Evolutionary conservation across 805 yeast genomes (phyloP), one percentile per base, ranked within the genome.

Genomic region (Metschnikowia amazonensis): DNA sequence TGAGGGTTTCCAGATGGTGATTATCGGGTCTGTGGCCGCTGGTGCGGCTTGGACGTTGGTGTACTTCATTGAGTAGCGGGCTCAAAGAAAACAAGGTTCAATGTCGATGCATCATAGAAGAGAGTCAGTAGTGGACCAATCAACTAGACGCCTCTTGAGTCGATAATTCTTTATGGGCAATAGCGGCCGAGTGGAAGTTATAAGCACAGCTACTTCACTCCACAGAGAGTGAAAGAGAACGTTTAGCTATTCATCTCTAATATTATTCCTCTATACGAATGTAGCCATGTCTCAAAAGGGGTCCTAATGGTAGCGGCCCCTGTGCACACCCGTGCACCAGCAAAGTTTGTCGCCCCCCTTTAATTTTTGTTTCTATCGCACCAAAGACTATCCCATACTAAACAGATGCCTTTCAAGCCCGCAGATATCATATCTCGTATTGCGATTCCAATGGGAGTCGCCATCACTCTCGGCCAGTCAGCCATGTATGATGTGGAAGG

Each of bases 21-120:
- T 84, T n/a, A 90, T 88, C 42, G 99, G 99, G 32, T 95, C 97
- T n/a, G 70, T 86, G 27, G 98, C 99, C 18, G 98, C 99, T 4
- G 95, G 96, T 4, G 86, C 95, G 20, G 99, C 99, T 9, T 92
- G 96, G 96, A 80, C 80, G 36, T 78, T 90, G 62, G 99, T 92
- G 28, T 84, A 82, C 62, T 64, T 84, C 52, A 81, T 92, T 49
- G 96, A 83, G 45, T 49, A 35, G 39, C 28, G 4, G 38, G 14
- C 14, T 11, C n/a, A 9, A 11, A 14, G 29, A 16, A 27, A 11
- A 21, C 35, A 36, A 39, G 42, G 34, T 16, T n/a, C 25, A 29
- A 18, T 29, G 33, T 37, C 41, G 41, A 21, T 39, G 42, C 30
- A 39, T 21, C n/a, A 39, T 39, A 39, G 35, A 39, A 31, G 41